Base-by-base conservation (phyloP, 176 grass and related monocot genomes). In the Metroxylon sagu region DNA sequence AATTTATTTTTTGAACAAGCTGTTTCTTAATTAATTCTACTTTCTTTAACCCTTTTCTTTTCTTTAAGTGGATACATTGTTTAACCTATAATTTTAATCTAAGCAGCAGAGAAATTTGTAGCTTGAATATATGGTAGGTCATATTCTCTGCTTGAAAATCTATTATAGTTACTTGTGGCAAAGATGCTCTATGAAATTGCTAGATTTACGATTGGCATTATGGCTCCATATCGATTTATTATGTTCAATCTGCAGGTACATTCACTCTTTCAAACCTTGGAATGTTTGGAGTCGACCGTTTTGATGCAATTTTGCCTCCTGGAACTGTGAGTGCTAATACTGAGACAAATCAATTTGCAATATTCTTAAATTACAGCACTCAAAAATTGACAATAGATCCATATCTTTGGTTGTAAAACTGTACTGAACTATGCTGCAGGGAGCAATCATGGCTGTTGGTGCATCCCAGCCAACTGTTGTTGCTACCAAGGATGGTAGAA, bases 291-390 rank as follows among this genome's bases (percentile, higher is more conserved):
- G 94, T 93, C 53, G 88, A 98, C 59, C 83, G 88, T 67, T 98
- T 98, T 83, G 94, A 92, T 85, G 94, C 94, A 51, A 98, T 92
- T 79, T 80, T 98, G 52, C 94, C 94, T 54, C 94, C 88, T 79
- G 94, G 94, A 88, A 93, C 76, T 81, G 94, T 98, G 67, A 93
- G 88, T 56, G 48, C 66, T 57, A 1, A 57, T 61, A 74, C 28
- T 70, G 52, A 17, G 27, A 51, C 14, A 29, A 52, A 17, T 60
- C 35, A 6, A 39, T 39, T 39, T 39, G 35, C 35, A 39, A 39
- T 39, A 39, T 8, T 10, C 2, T 39, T 39, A 39, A 39, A 5
- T 39, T 12, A 39, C 35, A 39, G 35, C 35, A 39, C 35, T 12
- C 8, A 39, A 39, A 35, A 39, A 39, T 39, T 0, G 8, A 39